A percentile compares a stretch with the other conserved stretches of the same genome.
phyloP scores from a whole-genome alignment of 306 rosid species.

The Quercus ilex region DNA sequence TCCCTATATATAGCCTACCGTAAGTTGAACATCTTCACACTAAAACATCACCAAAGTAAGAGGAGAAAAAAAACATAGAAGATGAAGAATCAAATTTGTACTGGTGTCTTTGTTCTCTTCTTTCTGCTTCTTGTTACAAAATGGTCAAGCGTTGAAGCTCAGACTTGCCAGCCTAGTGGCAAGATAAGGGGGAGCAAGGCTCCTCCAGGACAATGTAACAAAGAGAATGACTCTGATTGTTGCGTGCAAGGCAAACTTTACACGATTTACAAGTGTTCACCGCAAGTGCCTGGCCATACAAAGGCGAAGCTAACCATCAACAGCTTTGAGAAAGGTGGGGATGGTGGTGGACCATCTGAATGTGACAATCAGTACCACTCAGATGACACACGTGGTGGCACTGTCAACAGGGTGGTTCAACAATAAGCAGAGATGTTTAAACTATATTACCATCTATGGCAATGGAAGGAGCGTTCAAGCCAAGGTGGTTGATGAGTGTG shows the following conservation, averaged over 20 bases:
- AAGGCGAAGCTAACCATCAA: constrained; percentile 38
- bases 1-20: too few species aligned
- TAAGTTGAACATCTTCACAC: background rate
- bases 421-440: constrained; percentile 9
- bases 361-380: constrained; percentile 23
- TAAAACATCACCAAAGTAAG: background rate
- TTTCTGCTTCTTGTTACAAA: background rate
- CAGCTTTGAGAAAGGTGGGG: constrained; percentile 37
- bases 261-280: constrained; percentile 15
- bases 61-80: background rate
- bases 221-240: constrained; percentile 4
- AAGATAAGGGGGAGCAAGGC: background rate
- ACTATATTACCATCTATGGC: constrained; percentile 20
- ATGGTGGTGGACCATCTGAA: constrained; percentile 15
- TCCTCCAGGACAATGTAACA: constrained; percentile 13
- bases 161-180: background rate
- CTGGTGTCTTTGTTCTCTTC: background rate
- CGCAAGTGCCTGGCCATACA: background rate
- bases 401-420: constrained; percentile 34
- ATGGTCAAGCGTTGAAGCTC: background rate
- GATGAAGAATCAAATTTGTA: constrained; percentile 1
- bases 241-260: constrained; percentile 11
- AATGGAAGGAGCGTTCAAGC: constrained; percentile 28
- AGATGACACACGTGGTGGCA: constrained; percentile 23
- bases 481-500: constrained; percentile 33